These are phyloP conservation scores for Ganoderma sinense DNA, from an alignment of 1,284 basidiomycete species.

Conservation along the genomic window DNA sequence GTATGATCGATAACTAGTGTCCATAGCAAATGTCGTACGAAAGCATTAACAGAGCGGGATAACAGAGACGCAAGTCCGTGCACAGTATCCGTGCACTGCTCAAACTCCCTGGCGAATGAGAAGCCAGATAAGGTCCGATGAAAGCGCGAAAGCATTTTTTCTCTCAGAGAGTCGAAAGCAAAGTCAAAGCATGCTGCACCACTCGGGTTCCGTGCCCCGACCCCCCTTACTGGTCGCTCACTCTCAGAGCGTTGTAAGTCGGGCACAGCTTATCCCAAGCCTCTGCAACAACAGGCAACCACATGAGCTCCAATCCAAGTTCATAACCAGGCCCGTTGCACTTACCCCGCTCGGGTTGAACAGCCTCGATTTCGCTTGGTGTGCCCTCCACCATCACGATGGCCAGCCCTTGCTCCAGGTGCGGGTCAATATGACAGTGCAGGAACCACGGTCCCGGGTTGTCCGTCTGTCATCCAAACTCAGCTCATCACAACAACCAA, in stretches of 20 bases:
- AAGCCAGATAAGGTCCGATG: background rate
- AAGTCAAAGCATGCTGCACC: background rate
- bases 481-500: background rate
- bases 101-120: background rate
- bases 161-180: background rate
- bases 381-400: constrained; percentile 33
- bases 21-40: too few relatives aligned
- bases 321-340: background rate
- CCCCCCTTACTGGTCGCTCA: constrained; percentile 21
- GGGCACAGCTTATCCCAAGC: constrained; percentile 33
- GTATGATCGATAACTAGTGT: too few relatives aligned
- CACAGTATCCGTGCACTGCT: background rate
- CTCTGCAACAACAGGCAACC: constrained; percentile 10
- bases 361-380: constrained; percentile 10
- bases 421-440: constrained; percentile 36
- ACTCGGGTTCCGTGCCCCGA: background rate
- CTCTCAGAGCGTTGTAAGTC: constrained; percentile 25
- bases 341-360: constrained; percentile 28
- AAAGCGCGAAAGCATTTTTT: constrained; percentile 6
- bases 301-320: background rate
- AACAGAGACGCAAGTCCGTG: too few relatives aligned
- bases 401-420: constrained; percentile 32
- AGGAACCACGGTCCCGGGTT: constrained; percentile 37
- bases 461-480: constrained; percentile 25
- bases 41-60: too few relatives aligned